A percentile compares a stretch with the other conserved stretches of the same genome.
Conservation (phyloP, 2,329 filamentous ascomycete genomes). For the Talaromyces sp. region DNA sequence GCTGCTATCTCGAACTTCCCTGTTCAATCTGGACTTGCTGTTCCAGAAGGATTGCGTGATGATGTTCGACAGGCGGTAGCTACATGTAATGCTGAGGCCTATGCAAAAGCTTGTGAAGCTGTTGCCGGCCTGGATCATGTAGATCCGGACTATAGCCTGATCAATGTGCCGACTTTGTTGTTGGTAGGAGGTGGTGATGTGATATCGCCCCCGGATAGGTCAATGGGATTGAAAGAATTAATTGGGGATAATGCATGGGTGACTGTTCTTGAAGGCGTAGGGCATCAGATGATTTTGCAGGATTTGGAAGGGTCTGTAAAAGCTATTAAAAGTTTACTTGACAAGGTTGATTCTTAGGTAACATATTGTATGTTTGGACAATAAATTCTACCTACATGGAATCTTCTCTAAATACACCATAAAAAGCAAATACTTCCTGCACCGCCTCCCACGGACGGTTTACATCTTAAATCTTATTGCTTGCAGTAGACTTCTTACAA, state of each 20-base stretch:
- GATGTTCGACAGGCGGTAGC: background rate
- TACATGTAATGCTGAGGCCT: slow-evolving; percentile 4
- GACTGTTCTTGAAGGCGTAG: background rate
- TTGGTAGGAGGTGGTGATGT: slow-evolving; percentile 3
- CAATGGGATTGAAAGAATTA: background rate
- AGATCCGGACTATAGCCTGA: slow-evolving; percentile 1
- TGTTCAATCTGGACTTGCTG: background rate
- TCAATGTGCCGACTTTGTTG: slow-evolving; percentile 4
- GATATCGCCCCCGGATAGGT: slow-evolving; percentile 5
- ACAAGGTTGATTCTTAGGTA: background rate
- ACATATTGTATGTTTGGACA: background rate
- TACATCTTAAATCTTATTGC: no score
- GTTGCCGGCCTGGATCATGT: slow-evolving; percentile 6
- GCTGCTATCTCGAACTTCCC: slow-evolving; percentile 7
- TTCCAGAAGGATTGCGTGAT: background rate
- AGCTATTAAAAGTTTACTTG: slow-evolving; percentile 1
- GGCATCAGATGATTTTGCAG: slow-evolving; percentile 8
- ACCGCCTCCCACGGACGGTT: no score
- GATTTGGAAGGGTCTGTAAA: slow-evolving; percentile 3
- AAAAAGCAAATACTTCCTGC: no score
- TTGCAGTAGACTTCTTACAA: slow-evolving; percentile 1
- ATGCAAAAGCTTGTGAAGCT: slow-evolving; percentile 6
- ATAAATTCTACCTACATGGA: no score
- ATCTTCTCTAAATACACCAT: no score
- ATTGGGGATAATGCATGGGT: slow-evolving; percentile 5